phyloP scores from a whole-genome alignment of 2,329 filamentous ascomycete genomes.

The Aspergillus aculeatinus region DNA sequence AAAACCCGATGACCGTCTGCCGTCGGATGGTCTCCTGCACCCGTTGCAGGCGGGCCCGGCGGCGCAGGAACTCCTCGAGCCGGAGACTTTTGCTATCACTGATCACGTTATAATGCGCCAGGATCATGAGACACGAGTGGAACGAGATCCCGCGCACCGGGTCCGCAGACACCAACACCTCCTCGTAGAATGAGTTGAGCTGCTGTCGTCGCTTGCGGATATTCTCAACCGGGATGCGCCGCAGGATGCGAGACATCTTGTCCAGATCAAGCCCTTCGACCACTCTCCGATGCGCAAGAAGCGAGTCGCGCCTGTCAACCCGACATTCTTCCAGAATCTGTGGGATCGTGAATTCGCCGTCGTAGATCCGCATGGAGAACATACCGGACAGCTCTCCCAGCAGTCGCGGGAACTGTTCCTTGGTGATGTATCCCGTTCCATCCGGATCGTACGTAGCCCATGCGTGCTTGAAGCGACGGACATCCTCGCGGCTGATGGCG shows the following conservation, averaged over 20 bases:
- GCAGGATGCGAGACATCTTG: conserved; percentile 71
- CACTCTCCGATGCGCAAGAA: conserved; percentile 38
- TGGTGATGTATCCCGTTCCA: conserved; percentile 86
- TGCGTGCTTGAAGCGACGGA: conserved; percentile 94
- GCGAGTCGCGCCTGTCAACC: conserved; percentile 53
- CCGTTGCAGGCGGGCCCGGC: conserved; percentile 83
- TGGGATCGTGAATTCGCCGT: conserved; percentile 83
- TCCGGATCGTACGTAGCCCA: conserved; percentile 95
- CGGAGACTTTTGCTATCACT: conserved; percentile 94
- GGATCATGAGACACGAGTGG: conserved; percentile 86
- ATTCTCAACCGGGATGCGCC: conserved; percentile 69
- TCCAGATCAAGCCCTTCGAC: conserved; percentile 66
- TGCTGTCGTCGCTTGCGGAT: conserved; percentile 73
- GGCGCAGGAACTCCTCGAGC: conserved; percentile 89
- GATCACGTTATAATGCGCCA: conserved; percentile 98
- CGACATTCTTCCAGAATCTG: conserved; percentile 82
- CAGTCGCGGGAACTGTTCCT: conserved; percentile 82
- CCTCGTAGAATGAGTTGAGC: conserved; percentile 95
- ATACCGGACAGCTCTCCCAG: conserved; percentile 88
- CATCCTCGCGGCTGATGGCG: conserved; percentile 86
- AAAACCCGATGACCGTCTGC: conserved; percentile 89
- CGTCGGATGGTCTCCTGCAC: conserved; percentile 93
- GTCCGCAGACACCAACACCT: conserved; percentile 90
- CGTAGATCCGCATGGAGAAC: conserved; percentile 96
- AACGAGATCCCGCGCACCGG: conserved; percentile 88